These are phyloP conservation scores for Graphilbum sp. DNA, from an alignment of 2,329 filamentous ascomycete genomes.

Conservation along the genomic window DNA sequence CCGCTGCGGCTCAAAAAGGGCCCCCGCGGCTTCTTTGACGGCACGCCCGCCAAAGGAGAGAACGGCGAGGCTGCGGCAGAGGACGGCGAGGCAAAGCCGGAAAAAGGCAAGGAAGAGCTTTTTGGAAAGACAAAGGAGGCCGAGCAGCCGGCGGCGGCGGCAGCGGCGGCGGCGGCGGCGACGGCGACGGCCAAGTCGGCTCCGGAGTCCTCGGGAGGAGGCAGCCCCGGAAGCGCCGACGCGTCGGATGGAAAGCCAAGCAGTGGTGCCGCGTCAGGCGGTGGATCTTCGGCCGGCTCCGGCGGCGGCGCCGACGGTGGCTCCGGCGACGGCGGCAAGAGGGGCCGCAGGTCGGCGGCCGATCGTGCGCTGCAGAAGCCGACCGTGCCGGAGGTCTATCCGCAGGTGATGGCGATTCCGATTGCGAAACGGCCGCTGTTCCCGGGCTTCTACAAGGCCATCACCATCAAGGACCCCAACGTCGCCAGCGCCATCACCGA, in stretches of 20 bases:
- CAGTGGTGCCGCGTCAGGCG: conserved; percentile 12
- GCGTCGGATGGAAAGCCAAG: conserved; percentile 35
- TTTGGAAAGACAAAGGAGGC: conserved; percentile 4
- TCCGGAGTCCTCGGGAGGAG: conserved; percentile 20
- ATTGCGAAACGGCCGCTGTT: conserved; percentile 89
- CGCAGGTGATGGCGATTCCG: conserved; percentile 92
- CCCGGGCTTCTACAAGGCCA: conserved; percentile 96
- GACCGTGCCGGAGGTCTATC: conserved; percentile 84
- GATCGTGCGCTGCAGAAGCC: conserved; percentile 75
- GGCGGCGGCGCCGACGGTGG: conserved; percentile 33
- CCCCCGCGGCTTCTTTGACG: conserved; percentile 10
- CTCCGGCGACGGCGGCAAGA: conserved; percentile 48
- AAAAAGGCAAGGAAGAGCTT: conserved; percentile 2
- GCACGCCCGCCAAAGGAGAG: not conserved
- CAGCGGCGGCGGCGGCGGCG: conserved; percentile 9
- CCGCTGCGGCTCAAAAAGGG: conserved; percentile 7
- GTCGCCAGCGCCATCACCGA: conserved; percentile 87
- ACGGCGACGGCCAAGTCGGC: conserved; percentile 23
- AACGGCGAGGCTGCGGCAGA: conserved; percentile 6
- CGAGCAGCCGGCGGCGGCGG: not conserved
- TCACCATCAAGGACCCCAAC: conserved; percentile 86
- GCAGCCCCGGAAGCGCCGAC: conserved; percentile 18
- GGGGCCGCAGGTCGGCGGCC: conserved; percentile 47
- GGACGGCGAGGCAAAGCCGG: not conserved
- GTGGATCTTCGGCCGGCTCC: conserved; percentile 24